Evolutionary conservation across 306 rosid genomes (phyloP).

Genomic region (Myrica gale): DNA sequence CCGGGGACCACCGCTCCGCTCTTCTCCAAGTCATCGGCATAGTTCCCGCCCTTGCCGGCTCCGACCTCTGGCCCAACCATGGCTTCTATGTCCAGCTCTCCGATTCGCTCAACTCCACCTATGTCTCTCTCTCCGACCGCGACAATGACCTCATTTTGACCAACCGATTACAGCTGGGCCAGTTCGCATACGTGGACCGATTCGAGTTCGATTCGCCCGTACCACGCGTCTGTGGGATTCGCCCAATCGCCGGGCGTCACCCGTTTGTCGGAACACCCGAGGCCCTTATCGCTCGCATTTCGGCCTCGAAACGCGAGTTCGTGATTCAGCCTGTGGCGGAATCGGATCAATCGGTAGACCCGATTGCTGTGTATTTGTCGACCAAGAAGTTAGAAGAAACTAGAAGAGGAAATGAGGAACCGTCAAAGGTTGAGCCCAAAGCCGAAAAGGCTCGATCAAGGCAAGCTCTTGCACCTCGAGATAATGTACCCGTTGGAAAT

Average conservation of each 20-base stretch:
- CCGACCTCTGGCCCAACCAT: conserved; percentile 83
- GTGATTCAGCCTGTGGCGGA: conserved; percentile 75
- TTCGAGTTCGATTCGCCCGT: conserved; percentile 70
- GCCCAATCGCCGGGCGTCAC: conserved; percentile 82
- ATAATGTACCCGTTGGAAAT: conserved; percentile 40
- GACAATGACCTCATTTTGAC: conserved; percentile 82
- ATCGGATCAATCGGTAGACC: conserved; percentile 58
- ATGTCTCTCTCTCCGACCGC: conserved; percentile 74
- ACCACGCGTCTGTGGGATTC: conserved; percentile 63
- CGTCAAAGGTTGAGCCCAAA: not conserved
- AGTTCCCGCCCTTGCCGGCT: conserved; percentile 81
- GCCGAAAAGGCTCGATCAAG: conserved; percentile 42
- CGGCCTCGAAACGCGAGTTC: conserved; percentile 56
- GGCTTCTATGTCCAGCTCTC: conserved; percentile 94
- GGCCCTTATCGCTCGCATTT: conserved; percentile 60
- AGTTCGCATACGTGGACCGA: conserved; percentile 79
- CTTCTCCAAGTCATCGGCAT: conserved; percentile 90
- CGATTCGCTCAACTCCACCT: conserved; percentile 88
- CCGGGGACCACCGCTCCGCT: conserved; percentile 97
- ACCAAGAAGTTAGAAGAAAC: conserved; percentile 34
- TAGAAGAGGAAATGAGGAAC: conserved; percentile 21
- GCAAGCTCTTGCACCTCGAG: conserved; percentile 67
- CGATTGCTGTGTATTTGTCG: conserved; percentile 55
- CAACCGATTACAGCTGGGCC: conserved; percentile 86
- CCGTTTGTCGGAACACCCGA: conserved; percentile 70